phyloP scores from a whole-genome alignment of 1,139 yeast species.

The Zygosaccharomyces pseudobailii region DNA sequence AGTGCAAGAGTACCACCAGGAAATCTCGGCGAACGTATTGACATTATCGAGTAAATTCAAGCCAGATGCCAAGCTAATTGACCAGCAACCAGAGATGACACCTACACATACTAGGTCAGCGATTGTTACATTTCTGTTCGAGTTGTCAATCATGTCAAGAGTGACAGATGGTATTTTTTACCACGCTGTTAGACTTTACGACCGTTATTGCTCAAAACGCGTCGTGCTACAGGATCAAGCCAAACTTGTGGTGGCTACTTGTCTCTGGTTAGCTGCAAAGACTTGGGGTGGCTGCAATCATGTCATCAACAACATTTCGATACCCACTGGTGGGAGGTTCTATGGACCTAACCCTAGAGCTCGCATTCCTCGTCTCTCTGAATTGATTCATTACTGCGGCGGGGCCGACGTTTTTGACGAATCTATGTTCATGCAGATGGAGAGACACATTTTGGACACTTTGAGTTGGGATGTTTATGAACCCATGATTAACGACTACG shows the following conservation, averaged over 20 bases:
- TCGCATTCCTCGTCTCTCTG: slow-evolving; percentile 59
- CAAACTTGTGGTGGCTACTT: slow-evolving; percentile 59
- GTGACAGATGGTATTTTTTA: slow-evolving; percentile 57
- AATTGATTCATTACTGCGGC: slow-evolving; percentile 56
- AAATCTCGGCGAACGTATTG: slow-evolving; percentile 43
- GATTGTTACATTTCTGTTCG: slow-evolving; percentile 53
- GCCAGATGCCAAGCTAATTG: slow-evolving; percentile 52
- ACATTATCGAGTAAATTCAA: slow-evolving; percentile 37
- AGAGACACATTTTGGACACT: slow-evolving; percentile 51
- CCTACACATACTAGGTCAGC: slow-evolving; percentile 44
- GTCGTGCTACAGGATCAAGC: slow-evolving; percentile 58
- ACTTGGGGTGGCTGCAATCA: slow-evolving; percentile 68
- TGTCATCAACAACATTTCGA: slow-evolving; percentile 47
- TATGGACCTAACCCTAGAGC: slow-evolving; percentile 64
- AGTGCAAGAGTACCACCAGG: slow-evolving; percentile 50
- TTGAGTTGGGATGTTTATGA: slow-evolving; percentile 59
- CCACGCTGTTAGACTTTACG: slow-evolving; percentile 56
- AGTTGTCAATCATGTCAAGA: slow-evolving; percentile 54
- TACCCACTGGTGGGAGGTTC: slow-evolving; percentile 54
- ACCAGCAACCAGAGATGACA: slow-evolving; percentile 63
- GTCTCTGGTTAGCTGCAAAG: slow-evolving; percentile 63
- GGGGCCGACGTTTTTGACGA: slow-evolving; percentile 53
- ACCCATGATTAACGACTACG: slow-evolving; percentile 54
- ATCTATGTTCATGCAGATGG: slow-evolving; percentile 56
- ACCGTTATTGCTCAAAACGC: slow-evolving; percentile 62